Percentiles rank a stretch among this genome's conserved stretches.
These are phyloP conservation scores for Medicago ruthenica DNA, from an alignment of 306 rosid genomes.

Conservation along the genomic window DNA sequence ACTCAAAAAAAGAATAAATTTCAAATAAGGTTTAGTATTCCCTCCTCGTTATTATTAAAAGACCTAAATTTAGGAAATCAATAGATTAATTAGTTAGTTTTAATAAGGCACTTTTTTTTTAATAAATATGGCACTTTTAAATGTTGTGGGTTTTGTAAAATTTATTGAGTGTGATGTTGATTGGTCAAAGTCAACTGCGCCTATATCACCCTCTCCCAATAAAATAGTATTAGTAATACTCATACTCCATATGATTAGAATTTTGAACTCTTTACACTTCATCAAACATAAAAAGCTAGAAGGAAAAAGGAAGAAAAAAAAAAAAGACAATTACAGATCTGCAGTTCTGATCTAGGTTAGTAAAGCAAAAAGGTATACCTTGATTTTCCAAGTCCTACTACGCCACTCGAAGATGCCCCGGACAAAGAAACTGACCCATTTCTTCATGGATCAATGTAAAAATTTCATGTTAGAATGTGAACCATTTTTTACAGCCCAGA, in stretches of 20 bases:
- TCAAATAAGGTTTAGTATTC: too few relatives aligned
- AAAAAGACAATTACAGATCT: conserved; percentile 30
- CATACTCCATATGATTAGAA: conserved; percentile 12
- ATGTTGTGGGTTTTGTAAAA: background rate
- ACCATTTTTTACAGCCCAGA: conserved; percentile 46
- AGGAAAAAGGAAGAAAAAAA: too few relatives aligned
- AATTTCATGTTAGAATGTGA: conserved; percentile 52
- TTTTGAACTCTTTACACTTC: conserved; percentile 37
- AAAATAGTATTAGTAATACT: background rate
- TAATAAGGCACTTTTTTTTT: too few relatives aligned
- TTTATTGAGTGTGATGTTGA: background rate
- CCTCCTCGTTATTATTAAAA: too few relatives aligned
- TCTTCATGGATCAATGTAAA: conserved; percentile 53
- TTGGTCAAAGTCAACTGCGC: background rate
- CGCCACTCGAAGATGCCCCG: conserved; percentile 29
- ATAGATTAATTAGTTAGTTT: too few relatives aligned
- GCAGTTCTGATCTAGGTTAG: conserved; percentile 46
- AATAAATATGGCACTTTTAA: too few relatives aligned
- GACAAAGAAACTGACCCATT: conserved; percentile 46
- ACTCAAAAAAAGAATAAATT: too few relatives aligned
- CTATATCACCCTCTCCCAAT: background rate
- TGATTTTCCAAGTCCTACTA: conserved; percentile 42
- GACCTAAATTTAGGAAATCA: background rate
- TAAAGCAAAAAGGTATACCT: conserved; percentile 31
- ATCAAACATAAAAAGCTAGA: background rate